These are phyloP conservation scores for Bonia amplexicaulis DNA, from an alignment of 176 grass and related monocot genomes.

Conservation along the genomic window DNA sequence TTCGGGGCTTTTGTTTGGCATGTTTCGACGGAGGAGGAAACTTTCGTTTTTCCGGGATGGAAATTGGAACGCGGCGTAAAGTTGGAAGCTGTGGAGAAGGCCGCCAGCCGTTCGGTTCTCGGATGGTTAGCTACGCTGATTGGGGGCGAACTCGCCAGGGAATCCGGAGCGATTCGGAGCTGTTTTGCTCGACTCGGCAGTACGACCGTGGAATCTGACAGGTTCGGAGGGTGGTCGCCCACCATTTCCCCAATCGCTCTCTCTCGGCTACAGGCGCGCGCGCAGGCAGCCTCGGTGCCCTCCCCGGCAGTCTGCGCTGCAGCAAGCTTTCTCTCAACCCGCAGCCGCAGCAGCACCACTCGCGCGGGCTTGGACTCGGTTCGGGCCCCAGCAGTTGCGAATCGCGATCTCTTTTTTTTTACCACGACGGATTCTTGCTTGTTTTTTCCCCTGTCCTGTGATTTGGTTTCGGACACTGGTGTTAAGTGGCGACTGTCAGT, in stretches of 20 bases:
- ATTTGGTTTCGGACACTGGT: neutral
- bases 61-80: neutral
- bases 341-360: neutral
- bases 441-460: neutral
- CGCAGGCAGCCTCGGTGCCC: neutral
- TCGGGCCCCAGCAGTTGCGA: neutral
- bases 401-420: neutral
- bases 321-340: neutral
- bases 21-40: neutral
- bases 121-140: neutral
- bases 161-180: neutral
- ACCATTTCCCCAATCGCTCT: neutral
- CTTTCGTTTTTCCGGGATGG: neutral
- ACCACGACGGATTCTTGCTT: neutral
- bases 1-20: neutral
- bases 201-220: slow-evolving; percentile 6
- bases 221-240: neutral
- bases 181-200: neutral
- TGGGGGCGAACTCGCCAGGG: neutral
- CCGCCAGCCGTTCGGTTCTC: neutral
- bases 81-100: neutral
- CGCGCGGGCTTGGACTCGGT: neutral
- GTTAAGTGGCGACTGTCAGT: neutral
- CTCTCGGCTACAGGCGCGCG: neutral
- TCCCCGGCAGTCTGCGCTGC: neutral